Percentiles rank a stretch among this genome's conserved stretches.
phyloP scores from a whole-genome alignment of 2,329 filamentous ascomycete genomes.

The Spiromastix sp. region DNA sequence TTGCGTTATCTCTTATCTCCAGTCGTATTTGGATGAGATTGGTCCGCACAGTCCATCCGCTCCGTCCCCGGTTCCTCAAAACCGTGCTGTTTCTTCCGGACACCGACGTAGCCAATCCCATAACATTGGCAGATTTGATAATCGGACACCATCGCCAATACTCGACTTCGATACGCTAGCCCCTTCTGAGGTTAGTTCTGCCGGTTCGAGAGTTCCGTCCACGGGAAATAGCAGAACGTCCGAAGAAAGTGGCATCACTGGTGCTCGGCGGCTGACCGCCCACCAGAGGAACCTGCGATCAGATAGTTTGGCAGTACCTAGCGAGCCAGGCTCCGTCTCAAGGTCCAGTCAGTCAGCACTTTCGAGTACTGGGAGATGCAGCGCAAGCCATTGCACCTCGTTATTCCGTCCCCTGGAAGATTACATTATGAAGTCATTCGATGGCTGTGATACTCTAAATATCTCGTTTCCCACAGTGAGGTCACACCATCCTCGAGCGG shows the following conservation, averaged over 20 bases:
- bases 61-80: constrained; percentile 15
- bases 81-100: constrained; percentile 9
- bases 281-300: background rate
- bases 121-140: background rate
- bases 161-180: background rate
- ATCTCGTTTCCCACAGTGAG: constrained; percentile 56
- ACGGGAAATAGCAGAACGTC: background rate
- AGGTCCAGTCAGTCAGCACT: background rate
- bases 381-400: constrained; percentile 32
- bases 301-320: background rate
- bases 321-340: background rate
- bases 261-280: background rate
- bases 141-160: background rate
- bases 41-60: constrained; percentile 7
- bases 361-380: constrained; percentile 11
- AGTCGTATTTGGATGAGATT: constrained; percentile 25
- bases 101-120: constrained; percentile 5
- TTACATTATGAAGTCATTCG: constrained; percentile 61
- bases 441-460: constrained; percentile 63
- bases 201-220: background rate
- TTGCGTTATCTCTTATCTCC: constrained; percentile 43
- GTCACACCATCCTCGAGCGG: constrained; percentile 26
- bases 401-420: constrained; percentile 71
- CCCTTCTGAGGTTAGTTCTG: background rate
- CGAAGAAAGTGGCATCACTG: too few species aligned